Conservation (phyloP, 176 grass and related monocot species). For the Cymbopogon citratus region DNA sequence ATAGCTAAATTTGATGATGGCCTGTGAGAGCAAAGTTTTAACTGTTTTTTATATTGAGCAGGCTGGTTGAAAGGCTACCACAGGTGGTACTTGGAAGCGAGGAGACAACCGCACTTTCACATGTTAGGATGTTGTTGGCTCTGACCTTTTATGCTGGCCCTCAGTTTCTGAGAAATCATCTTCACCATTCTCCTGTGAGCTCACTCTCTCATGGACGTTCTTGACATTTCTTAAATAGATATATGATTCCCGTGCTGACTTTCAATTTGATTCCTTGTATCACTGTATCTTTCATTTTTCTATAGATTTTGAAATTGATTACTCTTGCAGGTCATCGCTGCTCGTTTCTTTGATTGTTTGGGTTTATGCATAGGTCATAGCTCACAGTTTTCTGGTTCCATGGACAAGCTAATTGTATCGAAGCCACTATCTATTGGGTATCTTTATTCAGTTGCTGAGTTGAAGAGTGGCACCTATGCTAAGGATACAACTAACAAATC, state of each 20-base stretch:
- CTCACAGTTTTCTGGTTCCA: constrained; percentile 80
- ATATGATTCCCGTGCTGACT: neutral
- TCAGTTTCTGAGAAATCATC: constrained; percentile 66
- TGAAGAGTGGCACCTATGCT: constrained; percentile 55
- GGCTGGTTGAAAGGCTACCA: constrained; percentile 68
- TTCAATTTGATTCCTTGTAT: constrained; percentile 1
- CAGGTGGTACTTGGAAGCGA: constrained; percentile 78
- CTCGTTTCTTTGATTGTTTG: constrained; percentile 75
- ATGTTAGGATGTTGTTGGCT: constrained; percentile 78
- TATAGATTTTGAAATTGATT: constrained; percentile 32
- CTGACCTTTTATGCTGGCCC: constrained; percentile 88
- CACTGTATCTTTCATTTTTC: constrained; percentile 13
- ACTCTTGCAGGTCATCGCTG: constrained; percentile 50
- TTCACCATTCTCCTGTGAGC: constrained; percentile 66
- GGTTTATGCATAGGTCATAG: constrained; percentile 70
- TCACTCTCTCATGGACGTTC: neutral
- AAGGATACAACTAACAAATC: constrained; percentile 38
- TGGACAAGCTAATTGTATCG: constrained; percentile 68
- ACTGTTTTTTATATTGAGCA: constrained; percentile 45
- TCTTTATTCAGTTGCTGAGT: constrained; percentile 83
- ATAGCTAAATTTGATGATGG: constrained; percentile 26
- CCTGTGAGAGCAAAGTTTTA: constrained; percentile 17
- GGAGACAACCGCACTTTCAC: constrained; percentile 63
- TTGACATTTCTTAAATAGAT: neutral
- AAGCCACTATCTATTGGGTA: constrained; percentile 86